These are phyloP conservation scores for Hyphodiscus sp. DNA, from an alignment of 2,329 filamentous ascomycete genomes.

Conservation along the genomic window DNA sequence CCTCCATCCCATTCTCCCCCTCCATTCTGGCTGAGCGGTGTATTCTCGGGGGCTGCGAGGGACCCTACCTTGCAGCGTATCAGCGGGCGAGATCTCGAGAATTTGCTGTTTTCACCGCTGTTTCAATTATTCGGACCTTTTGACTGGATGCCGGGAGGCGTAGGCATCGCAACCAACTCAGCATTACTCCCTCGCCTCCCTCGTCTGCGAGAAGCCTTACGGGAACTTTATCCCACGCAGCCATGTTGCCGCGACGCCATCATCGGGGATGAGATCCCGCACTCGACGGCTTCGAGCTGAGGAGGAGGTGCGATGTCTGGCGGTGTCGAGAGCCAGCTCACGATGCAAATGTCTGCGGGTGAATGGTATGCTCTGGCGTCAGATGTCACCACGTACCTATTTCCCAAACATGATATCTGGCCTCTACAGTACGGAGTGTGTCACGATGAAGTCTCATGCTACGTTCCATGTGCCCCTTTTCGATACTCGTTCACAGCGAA, in stretches of 20 bases:
- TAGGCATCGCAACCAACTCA: not conserved
- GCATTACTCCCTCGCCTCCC: too few species aligned
- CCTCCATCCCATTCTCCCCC: too few species aligned
- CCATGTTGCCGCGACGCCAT: not conserved
- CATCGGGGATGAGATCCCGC: not conserved
- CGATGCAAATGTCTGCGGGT: not conserved
- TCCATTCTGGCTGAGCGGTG: not conserved
- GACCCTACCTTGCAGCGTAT: not conserved
- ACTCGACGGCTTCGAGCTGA: too few species aligned
- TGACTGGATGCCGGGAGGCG: not conserved
- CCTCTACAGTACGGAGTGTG: not conserved
- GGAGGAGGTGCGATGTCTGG: not conserved
- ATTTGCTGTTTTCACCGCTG: not conserved
- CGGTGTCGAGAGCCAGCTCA: not conserved
- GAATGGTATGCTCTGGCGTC: not conserved
- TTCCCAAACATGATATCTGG: not conserved
- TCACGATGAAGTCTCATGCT: not conserved
- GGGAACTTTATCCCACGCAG: not conserved
- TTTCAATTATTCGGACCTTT: not conserved
- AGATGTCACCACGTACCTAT: not conserved
- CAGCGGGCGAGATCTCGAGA: not conserved
- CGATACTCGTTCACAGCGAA: not conserved
- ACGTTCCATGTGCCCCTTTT: not conserved
- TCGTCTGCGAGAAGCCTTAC: not conserved
- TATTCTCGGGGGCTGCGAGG: not conserved